Evolutionary conservation across 2,329 filamentous ascomycete genomes (phyloP).

Genomic region (Stylonectria norvegica): DNA sequence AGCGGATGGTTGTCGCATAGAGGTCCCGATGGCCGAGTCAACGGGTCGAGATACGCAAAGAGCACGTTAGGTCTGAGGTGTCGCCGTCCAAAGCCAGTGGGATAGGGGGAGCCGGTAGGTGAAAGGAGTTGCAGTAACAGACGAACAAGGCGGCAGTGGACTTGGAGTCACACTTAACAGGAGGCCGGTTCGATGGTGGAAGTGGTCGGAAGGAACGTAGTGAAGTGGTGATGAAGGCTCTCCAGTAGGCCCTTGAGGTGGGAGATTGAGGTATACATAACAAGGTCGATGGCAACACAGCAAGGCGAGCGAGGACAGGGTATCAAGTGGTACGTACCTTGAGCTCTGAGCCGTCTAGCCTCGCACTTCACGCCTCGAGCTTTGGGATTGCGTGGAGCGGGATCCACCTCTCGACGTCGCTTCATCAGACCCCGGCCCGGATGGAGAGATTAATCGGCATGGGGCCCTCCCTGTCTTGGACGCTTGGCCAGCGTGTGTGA

Average conservation of each 20-base stretch:
- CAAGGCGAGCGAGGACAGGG: slow-evolving; percentile 24
- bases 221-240: slow-evolving; percentile 28
- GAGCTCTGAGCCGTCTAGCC: slow-evolving; percentile 1
- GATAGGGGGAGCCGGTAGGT: slow-evolving; percentile 14
- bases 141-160: slow-evolving; percentile 21
- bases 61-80: slow-evolving; percentile 10
- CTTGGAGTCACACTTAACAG: slow-evolving; percentile 22
- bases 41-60: slow-evolving; percentile 41
- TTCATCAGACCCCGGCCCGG: slow-evolving; percentile 31
- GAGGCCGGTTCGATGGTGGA: slow-evolving; percentile 16
- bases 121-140: slow-evolving; percentile 7
- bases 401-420: slow-evolving; percentile 30
- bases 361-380: slow-evolving; percentile 24
- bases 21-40: slow-evolving; percentile 46
- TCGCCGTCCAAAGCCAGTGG: slow-evolving; percentile 16
- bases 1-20: slow-evolving; percentile 10
- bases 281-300: slow-evolving; percentile 18
- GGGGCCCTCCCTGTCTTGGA: slow-evolving; percentile 32
- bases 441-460: slow-evolving; percentile 36
- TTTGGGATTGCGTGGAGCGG: slow-evolving; percentile 37
- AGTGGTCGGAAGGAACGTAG: slow-evolving; percentile 38
- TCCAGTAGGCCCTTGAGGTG: slow-evolving; percentile 5
- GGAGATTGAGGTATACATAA: slow-evolving; percentile 25
- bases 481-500: slow-evolving; percentile 35
- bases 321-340: slow-evolving; percentile 21